phyloP scores from a whole-genome alignment of 2,329 filamentous ascomycete genomes.

The Aspergillus brunneoviolaceus region DNA sequence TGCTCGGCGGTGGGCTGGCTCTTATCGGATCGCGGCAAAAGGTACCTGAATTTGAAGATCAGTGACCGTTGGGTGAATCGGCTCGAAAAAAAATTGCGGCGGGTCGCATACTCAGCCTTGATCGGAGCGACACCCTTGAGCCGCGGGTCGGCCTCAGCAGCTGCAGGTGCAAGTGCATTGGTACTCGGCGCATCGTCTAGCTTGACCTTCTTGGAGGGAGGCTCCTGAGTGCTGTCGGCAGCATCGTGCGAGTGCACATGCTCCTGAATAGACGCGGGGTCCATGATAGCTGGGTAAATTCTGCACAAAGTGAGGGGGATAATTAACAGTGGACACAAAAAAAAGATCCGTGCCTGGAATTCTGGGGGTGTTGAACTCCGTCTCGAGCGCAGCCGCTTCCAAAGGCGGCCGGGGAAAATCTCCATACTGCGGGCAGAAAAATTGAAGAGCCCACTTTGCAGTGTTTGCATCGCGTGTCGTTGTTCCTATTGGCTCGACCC shows the following conservation, averaged over 20 bases:
- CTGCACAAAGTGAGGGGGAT: background rate
- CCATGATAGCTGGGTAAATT: slow-evolving; percentile 11
- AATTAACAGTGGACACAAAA: background rate
- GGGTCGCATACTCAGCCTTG: slow-evolving; percentile 64
- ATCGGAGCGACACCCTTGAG: slow-evolving; percentile 65
- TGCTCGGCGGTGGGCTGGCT: slow-evolving; percentile 23
- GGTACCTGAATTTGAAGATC: slow-evolving; percentile 29
- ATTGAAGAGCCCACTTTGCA: background rate
- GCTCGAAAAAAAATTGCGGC: background rate
- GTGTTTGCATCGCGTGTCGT: background rate
- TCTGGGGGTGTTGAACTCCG: background rate
- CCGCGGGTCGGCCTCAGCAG: slow-evolving; percentile 32
- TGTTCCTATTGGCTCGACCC: background rate
- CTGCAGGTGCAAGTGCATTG: slow-evolving; percentile 20
- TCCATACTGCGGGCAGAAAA: background rate
- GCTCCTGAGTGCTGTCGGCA: slow-evolving; percentile 38
- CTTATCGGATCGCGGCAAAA: slow-evolving; percentile 26
- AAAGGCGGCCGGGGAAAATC: background rate
- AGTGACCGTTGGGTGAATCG: background rate
- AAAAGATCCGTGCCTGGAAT: background rate
- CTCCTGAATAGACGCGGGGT: slow-evolving; percentile 9
- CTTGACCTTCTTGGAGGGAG: slow-evolving; percentile 62
- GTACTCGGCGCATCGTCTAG: slow-evolving; percentile 40
- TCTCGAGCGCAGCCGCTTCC: background rate
- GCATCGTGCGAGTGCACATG: slow-evolving; percentile 16